A percentile compares a stretch with the other conserved stretches of the same genome.
Conservation (phyloP, 2,329 filamentous ascomycete species). For the Fusarium agapanthi region DNA sequence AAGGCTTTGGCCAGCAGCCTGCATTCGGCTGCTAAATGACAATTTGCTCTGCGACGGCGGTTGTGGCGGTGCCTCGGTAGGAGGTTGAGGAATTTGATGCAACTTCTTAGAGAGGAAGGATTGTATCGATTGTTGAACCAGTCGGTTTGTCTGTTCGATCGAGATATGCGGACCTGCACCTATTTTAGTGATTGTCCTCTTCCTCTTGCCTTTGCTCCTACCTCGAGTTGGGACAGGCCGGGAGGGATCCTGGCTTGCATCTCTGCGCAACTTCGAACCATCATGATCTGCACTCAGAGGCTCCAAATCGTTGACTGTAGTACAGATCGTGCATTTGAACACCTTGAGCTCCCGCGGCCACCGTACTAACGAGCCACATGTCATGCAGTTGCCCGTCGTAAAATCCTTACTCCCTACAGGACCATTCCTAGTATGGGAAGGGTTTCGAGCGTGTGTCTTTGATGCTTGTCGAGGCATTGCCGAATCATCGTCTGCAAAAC, state of each 20-base stretch:
- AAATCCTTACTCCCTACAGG: conserved; percentile 62
- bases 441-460: conserved; percentile 39
- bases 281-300: conserved; percentile 34
- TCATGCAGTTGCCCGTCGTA: conserved; percentile 80
- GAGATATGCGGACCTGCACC: conserved; percentile 45
- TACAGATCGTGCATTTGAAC: conserved; percentile 85
- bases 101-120: conserved; percentile 44
- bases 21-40: conserved; percentile 36
- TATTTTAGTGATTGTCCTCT: conserved; percentile 11
- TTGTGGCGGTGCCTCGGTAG: conserved; percentile 20
- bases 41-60: conserved; percentile 18
- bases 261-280: conserved; percentile 35
- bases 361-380: conserved; percentile 80
- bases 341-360: conserved; percentile 79
- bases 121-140: conserved; percentile 47
- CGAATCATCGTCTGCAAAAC: conserved; percentile 42
- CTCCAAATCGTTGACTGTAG: conserved; percentile 82
- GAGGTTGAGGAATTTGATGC: conserved; percentile 18
- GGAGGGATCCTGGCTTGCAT: conserved; percentile 28
- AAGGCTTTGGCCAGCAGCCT: conserved; percentile 14
- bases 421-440: conserved; percentile 45
- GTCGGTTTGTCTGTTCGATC: conserved; percentile 45
- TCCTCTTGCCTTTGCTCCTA: neutral
- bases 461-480: conserved; percentile 39
- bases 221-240: conserved; percentile 24